phyloP scores from a whole-genome alignment of 1,284 basidiomycete species.

The Trichosporon coremiiforme region DNA sequence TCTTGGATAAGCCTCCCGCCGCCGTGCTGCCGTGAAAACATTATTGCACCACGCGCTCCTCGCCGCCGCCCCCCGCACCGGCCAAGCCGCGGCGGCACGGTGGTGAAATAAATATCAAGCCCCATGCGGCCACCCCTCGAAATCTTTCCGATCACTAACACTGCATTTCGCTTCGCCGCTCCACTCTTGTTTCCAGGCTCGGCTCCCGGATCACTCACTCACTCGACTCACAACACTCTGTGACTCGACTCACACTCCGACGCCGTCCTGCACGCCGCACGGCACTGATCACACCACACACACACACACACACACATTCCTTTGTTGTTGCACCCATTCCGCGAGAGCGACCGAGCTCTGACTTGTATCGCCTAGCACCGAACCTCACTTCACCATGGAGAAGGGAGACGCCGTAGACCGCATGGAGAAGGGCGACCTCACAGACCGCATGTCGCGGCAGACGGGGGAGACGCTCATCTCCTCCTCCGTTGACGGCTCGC shows the following conservation, averaged over 20 bases:
- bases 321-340: not conserved
- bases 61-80: too few relatives aligned
- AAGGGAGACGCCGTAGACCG: not conserved
- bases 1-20: not conserved
- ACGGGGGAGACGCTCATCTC: constrained; percentile 1
- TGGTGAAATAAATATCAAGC: too few relatives aligned
- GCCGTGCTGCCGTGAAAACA: too few relatives aligned
- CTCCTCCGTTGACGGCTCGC: not conserved
- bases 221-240: not conserved
- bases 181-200: not conserved
- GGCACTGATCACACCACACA: not conserved
- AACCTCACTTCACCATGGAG: not conserved
- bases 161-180: too few relatives aligned
- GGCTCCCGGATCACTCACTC: too few relatives aligned
- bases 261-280: not conserved
- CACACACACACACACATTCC: not conserved
- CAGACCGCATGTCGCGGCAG: not conserved
- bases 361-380: not conserved
- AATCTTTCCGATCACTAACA: too few relatives aligned
- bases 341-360: not conserved
- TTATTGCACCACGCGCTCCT: too few relatives aligned
- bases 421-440: constrained; percentile 4
- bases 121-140: too few relatives aligned
- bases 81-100: too few relatives aligned
- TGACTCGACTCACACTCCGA: not conserved